Evolutionary conservation across 371 early-diverging fungal genomes (phyloP).

Genomic region (Parasitella parasitica): DNA sequence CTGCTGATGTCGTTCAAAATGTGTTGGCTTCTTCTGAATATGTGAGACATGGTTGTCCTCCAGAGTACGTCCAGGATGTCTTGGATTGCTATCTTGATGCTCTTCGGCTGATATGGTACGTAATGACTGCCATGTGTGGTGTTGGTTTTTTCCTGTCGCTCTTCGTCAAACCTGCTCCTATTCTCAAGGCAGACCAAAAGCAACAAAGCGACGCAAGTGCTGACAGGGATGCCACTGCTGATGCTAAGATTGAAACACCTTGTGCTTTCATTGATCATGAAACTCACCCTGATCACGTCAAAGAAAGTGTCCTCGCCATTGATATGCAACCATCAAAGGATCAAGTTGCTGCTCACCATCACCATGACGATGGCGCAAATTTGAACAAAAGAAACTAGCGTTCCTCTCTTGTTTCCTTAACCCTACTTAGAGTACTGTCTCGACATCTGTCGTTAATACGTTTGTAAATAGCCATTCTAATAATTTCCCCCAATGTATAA

Average conservation of each 20-base stretch:
- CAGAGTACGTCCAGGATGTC: constrained; percentile 21
- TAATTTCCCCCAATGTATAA: no score
- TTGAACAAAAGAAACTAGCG: background rate
- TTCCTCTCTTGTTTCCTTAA: background rate
- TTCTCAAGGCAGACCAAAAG: constrained; percentile 1
- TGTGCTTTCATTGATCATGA: background rate
- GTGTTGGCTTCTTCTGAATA: constrained; percentile 34
- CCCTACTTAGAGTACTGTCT: background rate
- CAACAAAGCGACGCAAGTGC: background rate
- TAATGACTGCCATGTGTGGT: constrained; percentile 36
- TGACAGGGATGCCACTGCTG: background rate
- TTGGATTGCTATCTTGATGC: constrained; percentile 26
- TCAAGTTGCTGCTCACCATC: background rate
- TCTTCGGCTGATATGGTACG: constrained; percentile 37
- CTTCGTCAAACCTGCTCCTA: constrained; percentile 8
- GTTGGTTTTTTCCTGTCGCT: constrained; percentile 22
- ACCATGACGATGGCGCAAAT: background rate
- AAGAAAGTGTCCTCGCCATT: background rate
- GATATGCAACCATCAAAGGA: background rate
- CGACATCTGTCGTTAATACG: background rate
- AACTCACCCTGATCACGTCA: background rate
- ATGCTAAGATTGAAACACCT: background rate
- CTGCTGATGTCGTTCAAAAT: constrained; percentile 17
- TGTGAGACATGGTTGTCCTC: constrained; percentile 39
- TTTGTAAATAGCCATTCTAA: background rate